phyloP scores from a whole-genome alignment of 805 yeast genomes.

The Starmerella apis region DNA sequence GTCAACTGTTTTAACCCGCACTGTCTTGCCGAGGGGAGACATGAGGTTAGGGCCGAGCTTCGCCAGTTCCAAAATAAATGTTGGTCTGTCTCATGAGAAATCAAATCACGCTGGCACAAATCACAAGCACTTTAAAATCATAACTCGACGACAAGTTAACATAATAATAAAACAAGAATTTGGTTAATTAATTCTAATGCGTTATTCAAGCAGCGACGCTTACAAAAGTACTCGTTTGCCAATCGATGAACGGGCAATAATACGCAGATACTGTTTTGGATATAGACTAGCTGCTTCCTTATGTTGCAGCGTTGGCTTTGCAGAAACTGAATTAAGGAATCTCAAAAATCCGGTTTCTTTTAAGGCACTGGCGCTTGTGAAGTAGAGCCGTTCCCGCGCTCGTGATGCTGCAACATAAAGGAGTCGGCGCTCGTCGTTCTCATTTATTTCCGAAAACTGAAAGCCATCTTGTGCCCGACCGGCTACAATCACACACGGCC shows the following conservation, averaged over 20 bases:
- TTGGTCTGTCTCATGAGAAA: neutral
- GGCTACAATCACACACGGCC: conserved; percentile 21
- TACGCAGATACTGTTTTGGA: neutral
- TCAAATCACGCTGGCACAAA: neutral
- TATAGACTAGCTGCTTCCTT: neutral
- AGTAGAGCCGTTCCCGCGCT: conserved; percentile 22
- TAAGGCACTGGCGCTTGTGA: neutral
- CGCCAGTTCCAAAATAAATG: neutral
- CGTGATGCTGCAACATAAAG: conserved; percentile 29
- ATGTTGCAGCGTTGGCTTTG: neutral
- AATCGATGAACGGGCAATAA: neutral
- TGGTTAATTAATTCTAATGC: neutral
- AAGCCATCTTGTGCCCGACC: neutral
- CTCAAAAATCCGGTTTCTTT: conserved; percentile 1
- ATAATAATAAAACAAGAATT: too few relatives aligned
- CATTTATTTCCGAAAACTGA: neutral
- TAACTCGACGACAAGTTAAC: too few relatives aligned
- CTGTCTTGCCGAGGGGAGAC: conserved; percentile 22
- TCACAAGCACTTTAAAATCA: too few relatives aligned
- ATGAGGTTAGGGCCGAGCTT: conserved; percentile 7
- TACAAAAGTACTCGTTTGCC: neutral
- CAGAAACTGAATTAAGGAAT: neutral
- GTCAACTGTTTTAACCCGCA: conserved; percentile 29
- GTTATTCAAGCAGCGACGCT: too few relatives aligned
- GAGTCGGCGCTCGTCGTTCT: conserved; percentile 23